Percentiles rank a stretch among this genome's conserved stretches.
Conservation (phyloP, 208 protist species). For the Crithidia brevicula region DNA sequence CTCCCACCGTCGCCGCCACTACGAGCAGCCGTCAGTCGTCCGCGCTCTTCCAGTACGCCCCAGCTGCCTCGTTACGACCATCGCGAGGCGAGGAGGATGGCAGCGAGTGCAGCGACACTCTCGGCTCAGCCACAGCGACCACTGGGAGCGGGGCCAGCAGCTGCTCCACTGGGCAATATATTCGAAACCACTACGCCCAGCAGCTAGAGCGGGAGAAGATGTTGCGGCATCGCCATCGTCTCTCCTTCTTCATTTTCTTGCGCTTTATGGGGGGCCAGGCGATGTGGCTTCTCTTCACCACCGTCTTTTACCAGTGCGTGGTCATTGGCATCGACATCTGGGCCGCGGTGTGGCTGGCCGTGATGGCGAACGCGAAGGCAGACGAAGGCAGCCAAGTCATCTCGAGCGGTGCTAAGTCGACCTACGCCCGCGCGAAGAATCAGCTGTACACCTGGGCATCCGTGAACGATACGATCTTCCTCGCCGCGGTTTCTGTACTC, state of each 20-base stretch:
- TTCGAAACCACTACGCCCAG: conserved; percentile 25
- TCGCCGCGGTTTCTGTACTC: conserved; percentile 20
- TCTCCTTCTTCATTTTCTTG: conserved; percentile 34
- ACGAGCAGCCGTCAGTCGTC: conserved; percentile 5
- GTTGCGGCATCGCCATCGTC: conserved; percentile 26
- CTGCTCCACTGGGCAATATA: conserved; percentile 25
- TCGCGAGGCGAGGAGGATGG: background rate
- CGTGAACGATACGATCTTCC: conserved; percentile 27
- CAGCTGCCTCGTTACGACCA: too few species aligned
- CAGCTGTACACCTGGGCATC: conserved; percentile 15
- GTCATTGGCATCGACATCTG: conserved; percentile 50
- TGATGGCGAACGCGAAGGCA: conserved; percentile 20
- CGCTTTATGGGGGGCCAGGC: conserved; percentile 56
- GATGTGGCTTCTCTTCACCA: conserved; percentile 46
- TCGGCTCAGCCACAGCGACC: conserved; percentile 2
- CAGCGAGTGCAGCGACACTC: background rate
- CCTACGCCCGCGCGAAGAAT: background rate
- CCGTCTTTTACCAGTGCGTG: conserved; percentile 46
- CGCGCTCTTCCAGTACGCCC: background rate
- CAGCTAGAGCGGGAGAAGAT: conserved; percentile 27
- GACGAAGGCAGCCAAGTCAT: background rate
- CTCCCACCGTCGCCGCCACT: background rate
- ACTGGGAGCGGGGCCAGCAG: conserved; percentile 17
- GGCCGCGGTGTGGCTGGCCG: conserved; percentile 50
- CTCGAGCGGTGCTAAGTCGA: background rate